These are phyloP conservation scores for Lactifluus piperatus DNA, from an alignment of 768 basidiomycete genomes.

Conservation along the genomic window DNA sequence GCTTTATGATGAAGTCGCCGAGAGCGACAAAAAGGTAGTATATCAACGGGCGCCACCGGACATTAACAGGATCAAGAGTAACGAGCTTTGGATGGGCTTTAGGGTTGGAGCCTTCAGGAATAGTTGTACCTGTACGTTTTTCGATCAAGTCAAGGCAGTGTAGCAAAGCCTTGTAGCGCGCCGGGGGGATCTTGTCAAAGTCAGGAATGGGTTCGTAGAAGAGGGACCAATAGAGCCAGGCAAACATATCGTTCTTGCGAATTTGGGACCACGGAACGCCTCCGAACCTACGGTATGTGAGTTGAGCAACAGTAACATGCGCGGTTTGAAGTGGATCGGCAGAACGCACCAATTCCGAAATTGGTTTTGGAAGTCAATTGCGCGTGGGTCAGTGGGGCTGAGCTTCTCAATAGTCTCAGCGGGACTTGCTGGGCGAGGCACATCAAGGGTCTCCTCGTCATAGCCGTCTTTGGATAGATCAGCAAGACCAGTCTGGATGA, in stretches of 20 bases:
- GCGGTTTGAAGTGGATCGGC: not conserved
- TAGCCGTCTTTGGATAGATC: slow-evolving; percentile 41
- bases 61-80: slow-evolving; percentile 68
- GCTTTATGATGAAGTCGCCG: slow-evolving; percentile 41
- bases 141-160: slow-evolving; percentile 56
- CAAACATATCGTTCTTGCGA: slow-evolving; percentile 48
- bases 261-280: slow-evolving; percentile 68
- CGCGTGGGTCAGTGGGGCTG: slow-evolving; percentile 57
- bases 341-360: slow-evolving; percentile 45
- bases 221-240: slow-evolving; percentile 81
- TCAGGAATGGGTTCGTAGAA: slow-evolving; percentile 59
- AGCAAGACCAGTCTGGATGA: slow-evolving; percentile 59
- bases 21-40: slow-evolving; percentile 49
- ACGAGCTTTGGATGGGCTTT: slow-evolving; percentile 49
- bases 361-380: slow-evolving; percentile 61
- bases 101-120: slow-evolving; percentile 54
- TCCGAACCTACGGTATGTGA: slow-evolving; percentile 49
- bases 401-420: slow-evolving; percentile 50
- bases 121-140: slow-evolving; percentile 55
- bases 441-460: slow-evolving; percentile 45
- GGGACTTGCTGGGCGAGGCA: slow-evolving; percentile 49
- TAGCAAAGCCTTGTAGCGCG: slow-evolving; percentile 44
- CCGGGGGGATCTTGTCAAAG: slow-evolving; percentile 36
- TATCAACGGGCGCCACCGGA: slow-evolving; percentile 57
- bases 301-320: not conserved